Conservation (phyloP, 805 yeast genomes). For the Grigorovia yakushimaensis region DNA sequence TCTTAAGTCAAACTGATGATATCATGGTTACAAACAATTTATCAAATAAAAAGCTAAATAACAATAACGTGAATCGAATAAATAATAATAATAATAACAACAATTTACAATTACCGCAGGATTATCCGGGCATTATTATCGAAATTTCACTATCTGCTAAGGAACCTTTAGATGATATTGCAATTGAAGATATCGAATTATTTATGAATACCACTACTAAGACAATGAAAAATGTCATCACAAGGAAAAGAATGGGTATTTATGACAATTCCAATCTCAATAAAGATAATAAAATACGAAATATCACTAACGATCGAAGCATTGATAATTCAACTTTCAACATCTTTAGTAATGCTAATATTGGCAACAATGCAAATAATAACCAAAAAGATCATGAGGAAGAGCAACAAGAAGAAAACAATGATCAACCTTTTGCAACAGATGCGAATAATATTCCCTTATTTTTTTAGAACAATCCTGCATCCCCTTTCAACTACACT, state of each 20-base stretch:
- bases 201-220: constrained; percentile 17
- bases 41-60: too few species aligned
- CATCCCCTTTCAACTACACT: neutral
- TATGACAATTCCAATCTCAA: neutral
- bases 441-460: neutral
- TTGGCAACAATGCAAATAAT: too few species aligned
- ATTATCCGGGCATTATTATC: constrained; percentile 34
- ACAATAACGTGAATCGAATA: too few species aligned
- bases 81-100: constrained; percentile 3
- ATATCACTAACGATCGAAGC: neutral
- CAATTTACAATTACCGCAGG: constrained; percentile 23
- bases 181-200: constrained; percentile 17
- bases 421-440: neutral
- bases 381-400: too few species aligned
- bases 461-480: neutral
- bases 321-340: neutral
- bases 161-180: constrained; percentile 19
- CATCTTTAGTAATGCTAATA: neutral
- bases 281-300: neutral
- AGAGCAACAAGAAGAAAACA: too few species aligned
- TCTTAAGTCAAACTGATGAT: constrained; percentile 32
- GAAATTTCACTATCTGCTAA: constrained; percentile 31
- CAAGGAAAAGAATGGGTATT: neutral
- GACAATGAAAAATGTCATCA: neutral
- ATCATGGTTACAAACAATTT: constrained; percentile 17